These are phyloP conservation scores for Nakazawaea ishiwadae DNA, from an alignment of 805 yeast genomes.

Conservation along the genomic window DNA sequence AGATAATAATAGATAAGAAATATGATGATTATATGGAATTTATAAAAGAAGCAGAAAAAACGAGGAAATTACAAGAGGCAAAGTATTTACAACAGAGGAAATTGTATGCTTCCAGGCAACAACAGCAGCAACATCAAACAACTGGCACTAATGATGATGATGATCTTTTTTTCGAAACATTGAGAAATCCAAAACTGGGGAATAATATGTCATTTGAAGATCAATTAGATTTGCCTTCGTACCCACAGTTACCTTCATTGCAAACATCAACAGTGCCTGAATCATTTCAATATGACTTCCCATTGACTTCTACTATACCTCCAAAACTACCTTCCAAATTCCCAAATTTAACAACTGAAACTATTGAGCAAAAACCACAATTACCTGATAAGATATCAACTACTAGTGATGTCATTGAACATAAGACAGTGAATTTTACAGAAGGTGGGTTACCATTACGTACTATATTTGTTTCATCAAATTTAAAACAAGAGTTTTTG, in stretches of 20 bases:
- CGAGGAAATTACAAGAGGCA: conserved; percentile 8
- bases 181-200: conserved; percentile 1
- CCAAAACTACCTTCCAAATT: conserved; percentile 6
- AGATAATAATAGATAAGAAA: conserved; percentile 20
- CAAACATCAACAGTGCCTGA: too few species aligned
- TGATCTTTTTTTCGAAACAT: conserved; percentile 5
- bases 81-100: conserved; percentile 8
- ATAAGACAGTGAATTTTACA: conserved; percentile 37
- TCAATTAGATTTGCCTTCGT: too few species aligned
- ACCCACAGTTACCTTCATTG: too few species aligned
- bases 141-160: conserved; percentile 5
- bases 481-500: conserved; percentile 38
- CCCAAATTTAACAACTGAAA: too few species aligned
- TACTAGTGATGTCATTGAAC: conserved; percentile 18
- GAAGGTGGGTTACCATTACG: conserved; percentile 56
- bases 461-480: conserved; percentile 44
- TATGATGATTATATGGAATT: conserved; percentile 18
- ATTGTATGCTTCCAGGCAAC: conserved; percentile 1
- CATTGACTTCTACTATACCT: neutral
- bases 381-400: conserved; percentile 4
- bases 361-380: too few species aligned
- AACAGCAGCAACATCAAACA: neutral
- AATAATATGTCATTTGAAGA: too few species aligned
- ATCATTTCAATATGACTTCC: neutral
- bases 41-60: conserved; percentile 16